phyloP scores from a whole-genome alignment of 768 basidiomycete genomes.

The Russula olivacea region DNA sequence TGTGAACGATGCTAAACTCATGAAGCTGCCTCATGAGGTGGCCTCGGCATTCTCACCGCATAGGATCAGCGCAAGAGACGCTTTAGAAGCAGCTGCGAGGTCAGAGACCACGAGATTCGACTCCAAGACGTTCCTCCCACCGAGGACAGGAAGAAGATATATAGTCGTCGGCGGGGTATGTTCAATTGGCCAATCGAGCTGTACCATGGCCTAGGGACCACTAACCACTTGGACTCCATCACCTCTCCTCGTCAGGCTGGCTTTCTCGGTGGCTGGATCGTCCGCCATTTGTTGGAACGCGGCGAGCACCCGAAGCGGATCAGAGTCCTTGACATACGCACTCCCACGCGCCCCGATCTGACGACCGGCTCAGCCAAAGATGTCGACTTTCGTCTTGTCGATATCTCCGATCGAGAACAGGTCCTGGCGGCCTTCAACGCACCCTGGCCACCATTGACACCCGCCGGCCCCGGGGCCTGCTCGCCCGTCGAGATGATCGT shows the following conservation, averaged over 20 bases:
- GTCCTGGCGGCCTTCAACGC: slow-evolving; percentile 57
- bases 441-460: slow-evolving; percentile 52
- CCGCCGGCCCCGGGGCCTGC: no score
- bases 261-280: slow-evolving; percentile 76
- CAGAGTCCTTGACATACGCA: slow-evolving; percentile 60
- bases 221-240: background rate
- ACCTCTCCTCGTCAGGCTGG: slow-evolving; percentile 44
- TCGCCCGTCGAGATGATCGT: background rate
- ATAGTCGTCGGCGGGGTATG: slow-evolving; percentile 71
- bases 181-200: slow-evolving; percentile 16
- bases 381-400: slow-evolving; percentile 52
- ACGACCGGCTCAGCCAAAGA: slow-evolving; percentile 45
- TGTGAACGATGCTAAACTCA: slow-evolving; percentile 51
- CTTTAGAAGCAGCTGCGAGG: slow-evolving; percentile 35
- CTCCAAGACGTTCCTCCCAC: slow-evolving; percentile 47
- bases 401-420: slow-evolving; percentile 49
- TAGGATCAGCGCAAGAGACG: slow-evolving; percentile 43
- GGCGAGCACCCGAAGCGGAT: slow-evolving; percentile 65
- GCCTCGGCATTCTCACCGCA: slow-evolving; percentile 46
- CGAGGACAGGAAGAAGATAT: slow-evolving; percentile 66
- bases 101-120: slow-evolving; percentile 35
- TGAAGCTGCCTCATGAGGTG: slow-evolving; percentile 40
- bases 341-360: slow-evolving; percentile 53
- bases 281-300: slow-evolving; percentile 56
- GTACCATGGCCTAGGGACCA: background rate